Conservation (phyloP, 78 protist species). For the Parvularia atlantis region DNA sequence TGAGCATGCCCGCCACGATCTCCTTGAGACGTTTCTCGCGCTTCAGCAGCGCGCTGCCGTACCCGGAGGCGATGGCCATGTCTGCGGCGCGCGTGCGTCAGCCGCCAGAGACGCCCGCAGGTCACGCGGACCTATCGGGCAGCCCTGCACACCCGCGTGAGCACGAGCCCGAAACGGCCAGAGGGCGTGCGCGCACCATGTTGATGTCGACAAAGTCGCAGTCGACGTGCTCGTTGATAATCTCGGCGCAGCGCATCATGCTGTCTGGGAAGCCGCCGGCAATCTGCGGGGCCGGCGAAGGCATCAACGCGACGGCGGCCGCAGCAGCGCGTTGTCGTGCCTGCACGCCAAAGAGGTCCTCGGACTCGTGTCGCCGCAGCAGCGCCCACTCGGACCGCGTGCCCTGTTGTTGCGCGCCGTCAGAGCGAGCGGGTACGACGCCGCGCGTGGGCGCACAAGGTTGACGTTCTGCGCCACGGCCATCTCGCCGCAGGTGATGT, state of each 20-base stretch:
- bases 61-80: too few relatives aligned
- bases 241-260: conserved; percentile 35
- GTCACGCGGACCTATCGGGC: too few relatives aligned
- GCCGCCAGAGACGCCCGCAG: too few relatives aligned
- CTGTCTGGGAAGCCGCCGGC: conserved; percentile 53
- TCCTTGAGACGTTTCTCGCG: conserved; percentile 8
- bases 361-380: conserved; percentile 61
- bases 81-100: too few relatives aligned
- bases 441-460: not conserved
- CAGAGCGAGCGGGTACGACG: too few relatives aligned
- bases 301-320: not conserved
- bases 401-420: too few relatives aligned
- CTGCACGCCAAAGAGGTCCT: conserved; percentile 89
- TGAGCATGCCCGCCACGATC: conserved; percentile 15
- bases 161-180: too few relatives aligned
- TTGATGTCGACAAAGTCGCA: conserved; percentile 85
- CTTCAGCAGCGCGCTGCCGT: conserved; percentile 62
- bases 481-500: conserved; percentile 90
- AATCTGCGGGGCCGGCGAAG: not conserved
- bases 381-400: conserved; percentile 61
- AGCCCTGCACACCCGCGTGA: too few relatives aligned
- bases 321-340: not conserved
- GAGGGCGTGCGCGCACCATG: not conserved
- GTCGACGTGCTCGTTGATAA: conserved; percentile 5
- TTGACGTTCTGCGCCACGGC: conserved; percentile 54